Conservation (phyloP, 2,329 filamentous ascomycete species). For the Fusarium zealandicum region DNA sequence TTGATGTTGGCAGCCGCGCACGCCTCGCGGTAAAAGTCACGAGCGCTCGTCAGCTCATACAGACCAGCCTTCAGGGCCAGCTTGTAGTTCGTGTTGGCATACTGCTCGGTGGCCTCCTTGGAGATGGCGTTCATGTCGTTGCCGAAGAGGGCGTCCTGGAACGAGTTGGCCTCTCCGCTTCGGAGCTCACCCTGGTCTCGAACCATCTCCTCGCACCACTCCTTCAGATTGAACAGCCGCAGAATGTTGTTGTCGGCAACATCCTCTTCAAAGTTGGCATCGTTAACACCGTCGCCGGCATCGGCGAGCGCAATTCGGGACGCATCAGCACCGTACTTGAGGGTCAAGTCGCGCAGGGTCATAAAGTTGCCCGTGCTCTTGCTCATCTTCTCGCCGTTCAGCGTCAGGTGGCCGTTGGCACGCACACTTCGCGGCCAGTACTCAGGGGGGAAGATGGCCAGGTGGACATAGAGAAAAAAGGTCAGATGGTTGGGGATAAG, state of each 20-base stretch:
- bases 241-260: slow-evolving; percentile 93
- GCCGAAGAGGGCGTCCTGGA: slow-evolving; percentile 88
- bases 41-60: slow-evolving; percentile 88
- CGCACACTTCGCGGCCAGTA: slow-evolving; percentile 90
- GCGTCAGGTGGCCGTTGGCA: slow-evolving; percentile 88
- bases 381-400: slow-evolving; percentile 98
- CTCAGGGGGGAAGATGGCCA: slow-evolving; percentile 85
- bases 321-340: slow-evolving; percentile 95
- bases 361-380: slow-evolving; percentile 98
- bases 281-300: slow-evolving; percentile 90
- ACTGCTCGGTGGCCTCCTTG: slow-evolving; percentile 79
- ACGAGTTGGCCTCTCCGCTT: slow-evolving; percentile 74
- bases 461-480: slow-evolving; percentile 93
- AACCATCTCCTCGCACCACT: slow-evolving; percentile 90
- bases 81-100: slow-evolving; percentile 78
- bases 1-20: slow-evolving; percentile 78
- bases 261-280: slow-evolving; percentile 96
- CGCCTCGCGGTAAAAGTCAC: slow-evolving; percentile 89
- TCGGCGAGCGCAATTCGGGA: slow-evolving; percentile 91
- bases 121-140: slow-evolving; percentile 91
- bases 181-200: slow-evolving; percentile 74
- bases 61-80: slow-evolving; percentile 84
- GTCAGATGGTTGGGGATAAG: slow-evolving; percentile 93
- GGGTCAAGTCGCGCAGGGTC: slow-evolving; percentile 82
- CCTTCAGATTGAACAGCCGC: slow-evolving; percentile 79